Conservation (phyloP, 208 protist genomes). For the Porcisia deanei region DNA sequence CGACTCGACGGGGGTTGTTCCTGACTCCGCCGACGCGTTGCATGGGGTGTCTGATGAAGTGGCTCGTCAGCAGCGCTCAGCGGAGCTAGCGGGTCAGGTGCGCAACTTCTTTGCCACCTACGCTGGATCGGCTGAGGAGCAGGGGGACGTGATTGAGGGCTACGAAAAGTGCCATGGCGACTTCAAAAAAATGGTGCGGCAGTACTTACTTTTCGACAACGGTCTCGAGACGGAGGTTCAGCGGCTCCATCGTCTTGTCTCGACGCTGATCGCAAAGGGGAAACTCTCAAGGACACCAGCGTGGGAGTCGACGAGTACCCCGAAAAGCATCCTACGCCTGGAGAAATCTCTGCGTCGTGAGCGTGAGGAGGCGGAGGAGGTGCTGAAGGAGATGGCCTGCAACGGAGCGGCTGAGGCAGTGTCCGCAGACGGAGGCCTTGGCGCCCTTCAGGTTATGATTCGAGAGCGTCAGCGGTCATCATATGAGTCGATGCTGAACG, state of each 20-base stretch:
- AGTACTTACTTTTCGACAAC: constrained; percentile 85
- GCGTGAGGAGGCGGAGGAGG: constrained; percentile 62
- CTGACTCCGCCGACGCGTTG: constrained; percentile 11
- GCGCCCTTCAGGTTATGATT: constrained; percentile 70
- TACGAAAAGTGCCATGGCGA: constrained; percentile 71
- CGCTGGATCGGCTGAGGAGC: constrained; percentile 72
- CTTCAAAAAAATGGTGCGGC: constrained; percentile 70
- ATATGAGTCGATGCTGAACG: constrained; percentile 62
- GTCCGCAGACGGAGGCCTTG: constrained; percentile 13
- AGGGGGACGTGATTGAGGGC: constrained; percentile 46
- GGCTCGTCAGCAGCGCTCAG: constrained; percentile 59
- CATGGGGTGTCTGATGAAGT: constrained; percentile 10
- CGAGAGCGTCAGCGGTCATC: constrained; percentile 54
- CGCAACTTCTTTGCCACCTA: constrained; percentile 74
- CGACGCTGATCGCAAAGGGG: constrained; percentile 34
- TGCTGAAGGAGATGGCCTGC: constrained; percentile 49
- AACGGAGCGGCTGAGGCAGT: not conserved
- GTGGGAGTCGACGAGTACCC: constrained; percentile 48
- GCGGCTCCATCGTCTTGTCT: constrained; percentile 50
- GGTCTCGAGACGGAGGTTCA: constrained; percentile 49
- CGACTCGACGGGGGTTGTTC: constrained; percentile 84
- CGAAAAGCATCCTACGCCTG: constrained; percentile 36
- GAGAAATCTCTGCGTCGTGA: constrained; percentile 54
- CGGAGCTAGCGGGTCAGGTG: constrained; percentile 65
- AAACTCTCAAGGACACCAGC: constrained; percentile 30